Percentiles rank a stretch among this genome's conserved stretches.
Evolutionary conservation across 1,139 yeast species (phyloP).

Genomic region (Lodderomyces parapsilosis): DNA sequence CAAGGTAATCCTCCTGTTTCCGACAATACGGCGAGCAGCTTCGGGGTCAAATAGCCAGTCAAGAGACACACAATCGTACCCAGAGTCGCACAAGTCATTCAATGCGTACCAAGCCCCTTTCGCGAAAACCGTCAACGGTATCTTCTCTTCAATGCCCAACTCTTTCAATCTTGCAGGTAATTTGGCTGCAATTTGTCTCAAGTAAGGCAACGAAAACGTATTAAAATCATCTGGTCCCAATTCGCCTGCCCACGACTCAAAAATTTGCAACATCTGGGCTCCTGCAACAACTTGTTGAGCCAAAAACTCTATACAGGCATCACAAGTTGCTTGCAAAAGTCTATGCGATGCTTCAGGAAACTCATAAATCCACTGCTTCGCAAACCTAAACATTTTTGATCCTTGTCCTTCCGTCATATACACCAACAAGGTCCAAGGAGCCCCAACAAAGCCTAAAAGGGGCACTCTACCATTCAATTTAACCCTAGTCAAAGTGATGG

Average conservation of each 20-base stretch:
- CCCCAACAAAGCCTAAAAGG: conserved; percentile 91
- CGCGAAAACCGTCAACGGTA: conserved; percentile 89
- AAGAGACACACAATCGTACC: conserved; percentile 82
- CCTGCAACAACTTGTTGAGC: conserved; percentile 97
- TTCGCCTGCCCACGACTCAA: conserved; percentile 98
- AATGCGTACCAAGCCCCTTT: conserved; percentile 98
- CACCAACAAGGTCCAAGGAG: conserved; percentile 95
- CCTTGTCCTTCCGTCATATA: conserved; percentile 99
- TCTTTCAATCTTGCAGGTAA: conserved; percentile 71
- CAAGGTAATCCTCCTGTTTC: conserved; percentile 73
- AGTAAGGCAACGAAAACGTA: conserved; percentile 86
- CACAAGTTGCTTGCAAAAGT: conserved; percentile 76
- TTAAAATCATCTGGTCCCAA: conserved; percentile 85
- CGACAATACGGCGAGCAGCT: conserved; percentile 77
- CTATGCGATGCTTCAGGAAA: conserved; percentile 71
- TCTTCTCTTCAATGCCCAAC: conserved; percentile 65
- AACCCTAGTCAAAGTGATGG: conserved; percentile 82
- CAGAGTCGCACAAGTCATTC: conserved; percentile 79
- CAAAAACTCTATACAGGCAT: conserved; percentile 86
- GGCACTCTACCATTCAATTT: conserved; percentile 91
- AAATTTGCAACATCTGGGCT: conserved; percentile 94
- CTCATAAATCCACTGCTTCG: conserved; percentile 87
- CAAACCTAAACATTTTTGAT: conserved; percentile 84
- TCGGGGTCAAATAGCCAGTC: conserved; percentile 91
- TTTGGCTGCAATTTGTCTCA: conserved; percentile 68